Conservation (phyloP, 129 eudicot species). For the Kitagawia praeruptora region DNA sequence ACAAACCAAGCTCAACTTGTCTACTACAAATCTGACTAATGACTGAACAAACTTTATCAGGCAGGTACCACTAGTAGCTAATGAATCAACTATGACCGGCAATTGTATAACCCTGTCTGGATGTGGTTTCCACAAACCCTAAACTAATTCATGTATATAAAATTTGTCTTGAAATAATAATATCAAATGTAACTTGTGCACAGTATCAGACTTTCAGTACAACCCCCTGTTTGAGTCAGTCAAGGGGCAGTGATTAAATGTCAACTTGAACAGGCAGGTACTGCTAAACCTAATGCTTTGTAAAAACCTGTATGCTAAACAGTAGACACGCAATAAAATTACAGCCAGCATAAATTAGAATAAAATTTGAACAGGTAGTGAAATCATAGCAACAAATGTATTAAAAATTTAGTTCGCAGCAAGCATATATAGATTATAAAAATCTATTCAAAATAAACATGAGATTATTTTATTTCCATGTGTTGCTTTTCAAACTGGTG, state of each 20-base stretch:
- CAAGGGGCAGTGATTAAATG: not conserved
- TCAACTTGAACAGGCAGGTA: not conserved
- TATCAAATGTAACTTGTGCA: not conserved
- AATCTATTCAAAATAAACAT: not conserved
- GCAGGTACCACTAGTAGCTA: not conserved
- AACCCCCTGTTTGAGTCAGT: not conserved
- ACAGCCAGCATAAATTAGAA: not conserved
- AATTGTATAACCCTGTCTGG: not conserved
- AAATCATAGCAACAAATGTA: not conserved
- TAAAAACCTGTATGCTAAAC: not conserved
- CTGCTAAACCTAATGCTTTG: not conserved
- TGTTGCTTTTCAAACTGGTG: not conserved
- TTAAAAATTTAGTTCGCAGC: not conserved
- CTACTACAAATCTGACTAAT: not conserved
- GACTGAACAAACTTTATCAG: not conserved
- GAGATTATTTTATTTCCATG: not conserved
- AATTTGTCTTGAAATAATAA: not conserved
- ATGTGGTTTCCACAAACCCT: not conserved
- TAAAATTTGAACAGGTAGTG: not conserved
- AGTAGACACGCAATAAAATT: not conserved
- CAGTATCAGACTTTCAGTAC: not conserved
- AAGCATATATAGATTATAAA: not conserved
- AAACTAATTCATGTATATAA: not conserved
- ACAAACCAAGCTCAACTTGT: not conserved
- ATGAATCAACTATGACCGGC: not conserved